A percentile compares a stretch with the other conserved stretches of the same genome.
phyloP scores from a whole-genome alignment of 768 basidiomycete genomes.

The Naganishia friedmannii region DNA sequence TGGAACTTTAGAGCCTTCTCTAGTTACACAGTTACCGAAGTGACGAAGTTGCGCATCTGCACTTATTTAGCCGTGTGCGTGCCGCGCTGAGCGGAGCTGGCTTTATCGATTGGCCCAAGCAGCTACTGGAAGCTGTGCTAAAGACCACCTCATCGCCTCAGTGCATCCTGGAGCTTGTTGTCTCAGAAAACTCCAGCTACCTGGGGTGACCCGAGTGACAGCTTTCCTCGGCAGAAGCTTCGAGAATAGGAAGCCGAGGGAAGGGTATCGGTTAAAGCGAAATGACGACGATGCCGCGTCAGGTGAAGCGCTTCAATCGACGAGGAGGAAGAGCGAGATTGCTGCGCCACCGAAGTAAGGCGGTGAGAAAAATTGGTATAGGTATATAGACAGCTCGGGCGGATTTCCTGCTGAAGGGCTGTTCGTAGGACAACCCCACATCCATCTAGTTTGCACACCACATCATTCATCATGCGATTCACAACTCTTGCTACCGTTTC shows the following conservation, averaged over 20 bases:
- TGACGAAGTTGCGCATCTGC: no score
- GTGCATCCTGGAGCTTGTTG: not conserved
- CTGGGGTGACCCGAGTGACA: not conserved
- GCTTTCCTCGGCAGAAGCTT: not conserved
- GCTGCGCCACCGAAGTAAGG: not conserved
- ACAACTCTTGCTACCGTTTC: constrained; percentile 21
- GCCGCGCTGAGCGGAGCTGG: no score
- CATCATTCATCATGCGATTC: constrained; percentile 6
- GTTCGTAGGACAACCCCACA: no score
- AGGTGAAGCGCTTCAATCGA: no score
- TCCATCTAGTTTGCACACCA: no score
- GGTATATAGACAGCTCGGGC: not conserved
- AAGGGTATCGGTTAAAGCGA: not conserved
- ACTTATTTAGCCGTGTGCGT: no score
- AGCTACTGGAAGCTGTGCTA: no score
- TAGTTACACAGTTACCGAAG: no score
- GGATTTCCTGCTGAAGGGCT: not conserved
- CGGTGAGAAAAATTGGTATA: not conserved
- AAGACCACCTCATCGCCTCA: no score
- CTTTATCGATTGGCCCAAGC: no score
- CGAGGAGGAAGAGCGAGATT: not conserved
- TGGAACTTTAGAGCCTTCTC: no score
- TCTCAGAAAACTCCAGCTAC: not conserved
- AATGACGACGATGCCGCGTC: constrained; percentile 18
- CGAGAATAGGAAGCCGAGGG: not conserved